phyloP scores from a whole-genome alignment of 495 filamentous ascomycete genomes.

The Lepraria neglecta region DNA sequence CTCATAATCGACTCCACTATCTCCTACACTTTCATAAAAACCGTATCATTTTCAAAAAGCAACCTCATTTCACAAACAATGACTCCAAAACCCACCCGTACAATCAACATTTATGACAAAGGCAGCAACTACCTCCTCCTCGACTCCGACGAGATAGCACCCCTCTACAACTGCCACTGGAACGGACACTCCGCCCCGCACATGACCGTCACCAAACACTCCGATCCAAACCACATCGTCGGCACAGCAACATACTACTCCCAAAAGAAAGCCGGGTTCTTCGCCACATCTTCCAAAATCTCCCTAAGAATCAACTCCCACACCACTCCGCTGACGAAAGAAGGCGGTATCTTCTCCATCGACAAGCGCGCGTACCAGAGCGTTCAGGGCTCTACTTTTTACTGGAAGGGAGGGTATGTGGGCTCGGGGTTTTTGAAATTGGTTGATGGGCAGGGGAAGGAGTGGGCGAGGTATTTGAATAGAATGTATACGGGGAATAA shows the following conservation, averaged over 20 bases:
- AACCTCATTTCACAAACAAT: not conserved
- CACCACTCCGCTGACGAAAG: not conserved
- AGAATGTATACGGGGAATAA: not conserved
- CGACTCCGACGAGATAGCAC: not conserved
- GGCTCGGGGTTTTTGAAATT: conserved; percentile 7
- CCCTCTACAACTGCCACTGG: conserved; percentile 8
- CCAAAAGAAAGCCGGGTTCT: not conserved
- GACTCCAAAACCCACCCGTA: not conserved
- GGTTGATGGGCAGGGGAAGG: not conserved
- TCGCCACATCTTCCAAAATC: not conserved
- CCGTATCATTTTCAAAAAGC: not conserved
- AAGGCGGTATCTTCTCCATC: not conserved
- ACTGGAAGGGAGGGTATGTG: conserved; percentile 6
- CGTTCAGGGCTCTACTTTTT: not conserved
- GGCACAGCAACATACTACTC: conserved; percentile 6
- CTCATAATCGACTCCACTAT: not conserved
- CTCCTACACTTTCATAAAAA: not conserved
- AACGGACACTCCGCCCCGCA: conserved; percentile 4
- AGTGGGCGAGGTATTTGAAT: conserved; percentile 1
- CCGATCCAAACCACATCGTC: not conserved
- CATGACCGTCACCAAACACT: conserved; percentile 6
- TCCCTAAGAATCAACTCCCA: not conserved
- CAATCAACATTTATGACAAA: conserved; percentile 6
- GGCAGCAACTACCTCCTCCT: conserved; percentile 10
- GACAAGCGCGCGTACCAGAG: conserved; percentile 2